These are phyloP conservation scores for Sclerotinia sclerotiorum DNA, from an alignment of 2,329 filamentous ascomycete genomes.

Conservation along the genomic window DNA sequence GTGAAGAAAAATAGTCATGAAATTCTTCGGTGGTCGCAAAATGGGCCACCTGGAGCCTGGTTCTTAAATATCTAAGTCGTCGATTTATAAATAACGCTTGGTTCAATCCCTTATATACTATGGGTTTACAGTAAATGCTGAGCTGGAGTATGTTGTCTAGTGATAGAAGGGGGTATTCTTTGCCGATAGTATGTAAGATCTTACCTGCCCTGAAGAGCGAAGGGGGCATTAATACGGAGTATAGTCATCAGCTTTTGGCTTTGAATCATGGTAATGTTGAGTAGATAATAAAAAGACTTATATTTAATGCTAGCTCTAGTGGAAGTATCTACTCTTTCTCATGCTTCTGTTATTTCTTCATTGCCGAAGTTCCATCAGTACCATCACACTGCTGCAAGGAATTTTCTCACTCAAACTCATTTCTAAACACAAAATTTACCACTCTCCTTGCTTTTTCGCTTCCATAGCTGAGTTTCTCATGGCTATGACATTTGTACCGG, in stretches of 20 bases:
- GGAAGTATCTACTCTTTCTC: no score
- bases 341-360: background rate
- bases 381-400: background rate
- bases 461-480: conserved; percentile 21
- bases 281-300: background rate
- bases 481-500: conserved; percentile 49
- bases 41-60: background rate
- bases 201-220: background rate
- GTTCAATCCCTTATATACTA: no score
- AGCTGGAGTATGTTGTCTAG: background rate
- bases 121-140: no score
- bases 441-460: conserved; percentile 14
- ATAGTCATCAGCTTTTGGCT: background rate
- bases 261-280: background rate
- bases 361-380: background rate
- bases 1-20: background rate
- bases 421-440: conserved; percentile 44
- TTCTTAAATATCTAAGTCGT: no score
- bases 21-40: background rate
- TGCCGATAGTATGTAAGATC: background rate
- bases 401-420: background rate
- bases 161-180: background rate
- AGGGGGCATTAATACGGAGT: background rate
- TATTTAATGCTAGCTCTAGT: background rate
- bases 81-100: no score